Conservation (phyloP, 441 rosid species). For the Geranium incanum region DNA sequence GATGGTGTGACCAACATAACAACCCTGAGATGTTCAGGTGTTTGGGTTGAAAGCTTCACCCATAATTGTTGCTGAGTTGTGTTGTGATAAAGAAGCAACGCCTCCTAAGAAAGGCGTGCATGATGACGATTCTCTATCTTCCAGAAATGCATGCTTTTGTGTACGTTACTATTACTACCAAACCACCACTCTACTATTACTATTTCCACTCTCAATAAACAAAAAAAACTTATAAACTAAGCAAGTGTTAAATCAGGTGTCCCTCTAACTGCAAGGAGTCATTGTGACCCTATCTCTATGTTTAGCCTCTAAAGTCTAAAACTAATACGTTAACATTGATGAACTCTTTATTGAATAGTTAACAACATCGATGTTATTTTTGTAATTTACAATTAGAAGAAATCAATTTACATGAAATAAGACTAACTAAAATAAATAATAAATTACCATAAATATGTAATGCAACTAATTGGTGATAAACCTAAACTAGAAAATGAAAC, state of each 20-base stretch:
- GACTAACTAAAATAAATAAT: too few relatives aligned
- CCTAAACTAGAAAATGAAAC: too few relatives aligned
- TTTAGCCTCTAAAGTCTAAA: not conserved
- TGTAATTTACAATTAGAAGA: too few relatives aligned
- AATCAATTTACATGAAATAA: too few relatives aligned
- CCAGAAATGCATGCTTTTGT: not conserved
- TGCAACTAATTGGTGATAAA: too few relatives aligned
- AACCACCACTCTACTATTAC: not conserved
- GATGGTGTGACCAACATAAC: slow-evolving; percentile 28
- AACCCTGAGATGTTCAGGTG: slow-evolving; percentile 21
- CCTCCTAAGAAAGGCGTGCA: slow-evolving; percentile 14
- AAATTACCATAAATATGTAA: too few relatives aligned
- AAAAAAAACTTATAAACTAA: slow-evolving; percentile 31
- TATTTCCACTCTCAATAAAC: not conserved
- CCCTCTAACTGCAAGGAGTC: too few relatives aligned
- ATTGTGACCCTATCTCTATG: slow-evolving; percentile 12
- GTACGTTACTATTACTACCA: slow-evolving; percentile 12
- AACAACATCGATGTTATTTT: too few relatives aligned
- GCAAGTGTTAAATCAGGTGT: slow-evolving; percentile 30
- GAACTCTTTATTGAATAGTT: too few relatives aligned
- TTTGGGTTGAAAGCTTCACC: slow-evolving; percentile 24
- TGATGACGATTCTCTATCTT: slow-evolving; percentile 20
- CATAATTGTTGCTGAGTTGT: slow-evolving; percentile 21
- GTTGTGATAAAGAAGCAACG: slow-evolving; percentile 42
- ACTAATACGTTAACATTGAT: too few relatives aligned